Base-by-base conservation (phyloP, 768 basidiomycete genomes). In the Nevesoporus exiguus region DNA sequence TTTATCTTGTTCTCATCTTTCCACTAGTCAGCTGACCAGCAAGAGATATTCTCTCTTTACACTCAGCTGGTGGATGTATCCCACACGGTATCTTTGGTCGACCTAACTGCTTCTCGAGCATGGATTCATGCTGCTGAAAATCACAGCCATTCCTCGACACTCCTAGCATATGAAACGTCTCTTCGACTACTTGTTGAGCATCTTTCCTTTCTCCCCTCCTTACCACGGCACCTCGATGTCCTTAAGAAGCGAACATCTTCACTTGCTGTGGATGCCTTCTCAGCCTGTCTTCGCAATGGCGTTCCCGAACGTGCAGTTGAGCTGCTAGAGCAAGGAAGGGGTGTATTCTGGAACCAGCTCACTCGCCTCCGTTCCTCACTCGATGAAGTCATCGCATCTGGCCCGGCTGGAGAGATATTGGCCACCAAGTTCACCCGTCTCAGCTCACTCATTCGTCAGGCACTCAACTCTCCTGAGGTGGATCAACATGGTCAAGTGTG, bases 331-430 rank as follows among this genome's bases (percentile, higher is more conserved):
- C n/a, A n/a, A n/a, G n/a, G n/a, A n/a, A n/a, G n/a, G n/a, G n/a
- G n/a, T n/a, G n/a, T n/a, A n/a, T n/a, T n/a, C n/a, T n/a, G n/a
- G n/a, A n/a, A n/a, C n/a, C n/a, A n/a, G n/a, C n/a, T n/a, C n/a
- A n/a, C n/a, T n/a, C n/a, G 61, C 14, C 57, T 66, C 39, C 57
- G 39, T 36, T 61, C 40, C 22, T 37, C 45, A 15, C 54, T 58
- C 11, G 49, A 47, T 4, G 41, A 56, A 1, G 49, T 58, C 3
- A 37, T 36, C 1, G 33, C 44, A 42, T 51, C 49, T 1, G 41
- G 49, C 0, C 19, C 25, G 2, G 2, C 29, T 7, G 57, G 46
- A 2, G 22, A 37, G 31, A 13, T 24, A 13, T 37, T 57, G 29
- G 53, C 56, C 11, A 44, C 36, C 33, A 15, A 34, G 8, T 13